Percentiles rank a stretch among this genome's conserved stretches.
Evolutionary conservation across 495 filamentous ascomycete genomes (phyloP).

Genomic region (Penicillium diatomitis): DNA sequence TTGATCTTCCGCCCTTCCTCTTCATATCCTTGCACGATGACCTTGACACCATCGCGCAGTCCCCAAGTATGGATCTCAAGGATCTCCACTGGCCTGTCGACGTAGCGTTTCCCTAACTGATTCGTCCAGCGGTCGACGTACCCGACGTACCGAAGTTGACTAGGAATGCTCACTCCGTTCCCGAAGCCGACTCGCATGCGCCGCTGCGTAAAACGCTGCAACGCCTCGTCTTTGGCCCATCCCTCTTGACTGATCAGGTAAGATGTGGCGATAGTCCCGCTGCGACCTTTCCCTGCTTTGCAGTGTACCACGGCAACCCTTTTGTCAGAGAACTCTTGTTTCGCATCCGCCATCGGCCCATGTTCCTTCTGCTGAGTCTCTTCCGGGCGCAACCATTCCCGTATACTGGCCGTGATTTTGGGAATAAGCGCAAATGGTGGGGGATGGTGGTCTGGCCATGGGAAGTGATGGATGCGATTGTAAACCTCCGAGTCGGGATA

Average conservation of each 20-base stretch:
- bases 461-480: slow-evolving; percentile 74
- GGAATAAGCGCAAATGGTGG: slow-evolving; percentile 86
- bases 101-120: slow-evolving; percentile 60
- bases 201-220: slow-evolving; percentile 74
- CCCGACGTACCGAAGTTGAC: slow-evolving; percentile 77
- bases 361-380: slow-evolving; percentile 17
- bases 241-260: slow-evolving; percentile 88
- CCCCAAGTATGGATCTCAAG: slow-evolving; percentile 88
- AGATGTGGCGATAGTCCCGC: slow-evolving; percentile 76
- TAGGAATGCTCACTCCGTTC: slow-evolving; percentile 83
- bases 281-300: slow-evolving; percentile 92
- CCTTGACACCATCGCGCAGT: slow-evolving; percentile 75
- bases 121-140: slow-evolving; percentile 86
- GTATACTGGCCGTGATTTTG: slow-evolving; percentile 81
- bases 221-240: slow-evolving; percentile 70
- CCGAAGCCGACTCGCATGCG: slow-evolving; percentile 87
- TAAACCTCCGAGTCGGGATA: slow-evolving; percentile 89
- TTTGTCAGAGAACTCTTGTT: slow-evolving; percentile 19
- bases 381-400: slow-evolving; percentile 66
- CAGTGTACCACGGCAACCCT: slow-evolving; percentile 89
- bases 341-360: slow-evolving; percentile 4
- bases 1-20: slow-evolving; percentile 83
- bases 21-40: slow-evolving; percentile 74
- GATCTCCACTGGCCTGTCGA: slow-evolving; percentile 77
- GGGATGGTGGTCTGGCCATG: slow-evolving; percentile 95